Conservation (phyloP, 164 flowering plant genomes). For the Akebia trifoliata region DNA sequence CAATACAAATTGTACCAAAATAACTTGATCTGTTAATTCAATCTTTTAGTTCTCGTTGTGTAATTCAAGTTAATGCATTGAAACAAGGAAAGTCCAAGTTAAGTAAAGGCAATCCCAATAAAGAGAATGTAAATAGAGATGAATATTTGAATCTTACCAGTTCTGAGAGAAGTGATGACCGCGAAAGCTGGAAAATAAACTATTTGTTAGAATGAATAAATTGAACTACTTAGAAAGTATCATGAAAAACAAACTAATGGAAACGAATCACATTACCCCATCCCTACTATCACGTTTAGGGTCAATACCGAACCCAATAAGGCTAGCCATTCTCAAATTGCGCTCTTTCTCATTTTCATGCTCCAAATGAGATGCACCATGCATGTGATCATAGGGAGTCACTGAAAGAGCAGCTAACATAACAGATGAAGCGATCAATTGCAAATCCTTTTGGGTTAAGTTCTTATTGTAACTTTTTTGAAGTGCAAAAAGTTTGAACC, state of each 20-base stretch:
- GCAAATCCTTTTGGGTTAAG: constrained; percentile 80
- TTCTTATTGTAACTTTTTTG: constrained; percentile 88
- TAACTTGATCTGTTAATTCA: neutral
- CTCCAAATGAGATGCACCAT: constrained; percentile 74
- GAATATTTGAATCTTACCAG: constrained; percentile 47
- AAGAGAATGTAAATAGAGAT: neutral
- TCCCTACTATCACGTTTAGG: constrained; percentile 70
- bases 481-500: constrained; percentile 80
- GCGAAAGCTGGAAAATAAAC: constrained; percentile 55
- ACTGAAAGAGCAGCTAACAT: constrained; percentile 82
- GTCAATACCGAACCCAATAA: constrained; percentile 75
- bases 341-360: constrained; percentile 88
- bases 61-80: too few relatives aligned
- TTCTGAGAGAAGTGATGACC: constrained; percentile 72
- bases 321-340: constrained; percentile 71
- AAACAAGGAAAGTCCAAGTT: neutral
- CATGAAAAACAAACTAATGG: neutral
- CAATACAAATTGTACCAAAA: neutral
- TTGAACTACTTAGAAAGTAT: neutral
- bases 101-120: neutral
- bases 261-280: constrained; percentile 44
- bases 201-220: neutral
- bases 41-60: too few relatives aligned
- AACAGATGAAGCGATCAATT: constrained; percentile 86
- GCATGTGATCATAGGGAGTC: constrained; percentile 53